Conservation (phyloP, 1,139 yeast species). For the Geotrichum siamense region DNA sequence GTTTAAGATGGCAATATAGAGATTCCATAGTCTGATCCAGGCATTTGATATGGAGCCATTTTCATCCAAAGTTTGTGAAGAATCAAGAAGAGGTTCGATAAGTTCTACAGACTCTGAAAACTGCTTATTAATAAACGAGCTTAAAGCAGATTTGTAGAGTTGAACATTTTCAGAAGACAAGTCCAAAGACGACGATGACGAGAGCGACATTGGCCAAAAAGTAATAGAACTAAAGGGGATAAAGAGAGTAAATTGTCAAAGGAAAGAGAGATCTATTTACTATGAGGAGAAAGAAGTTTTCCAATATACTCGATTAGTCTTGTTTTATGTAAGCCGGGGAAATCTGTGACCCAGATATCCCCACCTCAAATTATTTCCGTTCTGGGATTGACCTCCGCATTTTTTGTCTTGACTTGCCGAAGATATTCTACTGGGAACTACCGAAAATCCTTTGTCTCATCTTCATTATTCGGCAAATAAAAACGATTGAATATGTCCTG, state of each 20-base stretch:
- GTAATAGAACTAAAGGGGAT: not conserved
- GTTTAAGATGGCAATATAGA: conserved; percentile 15
- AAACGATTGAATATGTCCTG: no score
- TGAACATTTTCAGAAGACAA: conserved; percentile 3
- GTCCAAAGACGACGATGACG: conserved; percentile 1
- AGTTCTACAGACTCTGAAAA: conserved; percentile 14
- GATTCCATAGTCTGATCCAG: conserved; percentile 17
- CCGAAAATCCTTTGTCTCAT: no score
- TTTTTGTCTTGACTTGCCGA: no score
- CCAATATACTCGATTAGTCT: no score
- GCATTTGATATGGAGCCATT: not conserved
- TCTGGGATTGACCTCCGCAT: no score
- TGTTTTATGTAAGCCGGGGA: no score
- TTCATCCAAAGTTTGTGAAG: not conserved
- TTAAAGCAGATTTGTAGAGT: conserved; percentile 13
- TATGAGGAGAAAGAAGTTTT: no score
- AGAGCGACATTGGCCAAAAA: not conserved
- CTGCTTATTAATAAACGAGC: conserved; percentile 16
- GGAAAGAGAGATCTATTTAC: no score
- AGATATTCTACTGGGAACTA: no score
- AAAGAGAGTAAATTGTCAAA: conserved; percentile 3
- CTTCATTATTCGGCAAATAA: no score
- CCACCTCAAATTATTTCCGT: no score
- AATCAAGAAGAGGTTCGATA: conserved; percentile 12
- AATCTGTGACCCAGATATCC: no score